A percentile compares a stretch with the other conserved stretches of the same genome.
phyloP scores from a whole-genome alignment of 192 early-diverging fungal species.

The Cetraspora pellucida region DNA sequence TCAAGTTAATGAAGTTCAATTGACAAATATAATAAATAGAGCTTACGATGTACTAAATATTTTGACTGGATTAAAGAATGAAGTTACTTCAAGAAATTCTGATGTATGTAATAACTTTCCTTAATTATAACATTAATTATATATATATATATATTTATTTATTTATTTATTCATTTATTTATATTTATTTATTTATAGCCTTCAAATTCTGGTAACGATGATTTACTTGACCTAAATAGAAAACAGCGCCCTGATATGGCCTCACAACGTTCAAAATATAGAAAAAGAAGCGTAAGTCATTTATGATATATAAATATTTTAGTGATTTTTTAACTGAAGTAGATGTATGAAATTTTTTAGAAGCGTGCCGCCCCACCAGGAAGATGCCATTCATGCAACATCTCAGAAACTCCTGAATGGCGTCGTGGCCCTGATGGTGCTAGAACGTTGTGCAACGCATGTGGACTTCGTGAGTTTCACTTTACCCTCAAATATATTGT shows the following conservation, averaged over 20 bases:
- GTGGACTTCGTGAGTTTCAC: constrained; percentile 77
- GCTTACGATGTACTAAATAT: constrained; percentile 14
- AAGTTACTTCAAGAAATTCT: neutral
- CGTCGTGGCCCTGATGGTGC: constrained; percentile 89
- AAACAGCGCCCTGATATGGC: neutral
- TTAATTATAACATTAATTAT: neutral
- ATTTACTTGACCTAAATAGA: neutral
- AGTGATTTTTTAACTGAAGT: too few relatives aligned
- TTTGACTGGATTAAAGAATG: constrained; percentile 1
- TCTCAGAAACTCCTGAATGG: constrained; percentile 93
- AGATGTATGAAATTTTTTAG: neutral
- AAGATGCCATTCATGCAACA: constrained; percentile 76
- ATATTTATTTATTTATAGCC: too few relatives aligned
- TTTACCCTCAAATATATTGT: too few relatives aligned
- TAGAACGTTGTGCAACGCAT: constrained; percentile 93
- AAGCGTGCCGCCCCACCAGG: constrained; percentile 66
- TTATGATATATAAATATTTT: too few relatives aligned
- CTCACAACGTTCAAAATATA: constrained; percentile 4
- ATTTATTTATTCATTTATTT: too few relatives aligned
- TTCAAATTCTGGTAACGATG: neutral
- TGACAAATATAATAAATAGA: neutral
- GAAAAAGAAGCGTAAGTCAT: constrained; percentile 16
- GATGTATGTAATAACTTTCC: neutral
- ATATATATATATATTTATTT: too few relatives aligned
- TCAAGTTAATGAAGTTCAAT: constrained; percentile 7